phyloP scores from a whole-genome alignment of 257 asterid genomes.

The Anisodus acutangulus region DNA sequence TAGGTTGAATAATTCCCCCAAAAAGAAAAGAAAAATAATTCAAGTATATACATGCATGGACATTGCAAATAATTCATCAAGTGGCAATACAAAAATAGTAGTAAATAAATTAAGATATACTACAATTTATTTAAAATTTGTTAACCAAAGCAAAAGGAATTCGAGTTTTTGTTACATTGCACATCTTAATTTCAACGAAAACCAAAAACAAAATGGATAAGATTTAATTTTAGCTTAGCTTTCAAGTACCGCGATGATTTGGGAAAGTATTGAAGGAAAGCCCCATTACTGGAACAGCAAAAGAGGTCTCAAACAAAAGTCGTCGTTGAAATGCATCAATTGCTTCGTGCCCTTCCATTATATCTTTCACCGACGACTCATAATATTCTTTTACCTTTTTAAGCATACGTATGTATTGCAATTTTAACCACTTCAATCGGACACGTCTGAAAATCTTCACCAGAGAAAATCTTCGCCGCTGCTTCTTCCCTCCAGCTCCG shows the following conservation, averaged over 20 bases:
- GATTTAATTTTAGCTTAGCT: no score
- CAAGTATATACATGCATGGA: not conserved
- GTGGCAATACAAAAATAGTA: not conserved
- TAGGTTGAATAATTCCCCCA: no score
- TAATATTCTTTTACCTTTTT: slow-evolving; percentile 56
- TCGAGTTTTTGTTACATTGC: not conserved
- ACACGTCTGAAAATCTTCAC: slow-evolving; percentile 50
- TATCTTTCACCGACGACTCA: slow-evolving; percentile 43
- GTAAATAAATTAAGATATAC: not conserved
- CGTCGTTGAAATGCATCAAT: slow-evolving; percentile 60
- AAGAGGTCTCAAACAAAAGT: slow-evolving; percentile 62
- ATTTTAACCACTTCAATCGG: slow-evolving; percentile 49
- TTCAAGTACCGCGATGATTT: not conserved
- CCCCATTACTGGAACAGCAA: slow-evolving; percentile 76
- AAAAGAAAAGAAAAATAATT: not conserved
- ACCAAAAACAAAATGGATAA: not conserved
- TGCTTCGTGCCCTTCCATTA: slow-evolving; percentile 49
- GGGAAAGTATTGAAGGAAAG: slow-evolving; percentile 44
- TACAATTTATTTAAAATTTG: not conserved
- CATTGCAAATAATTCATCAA: not conserved
- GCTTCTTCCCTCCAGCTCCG: slow-evolving; percentile 49
- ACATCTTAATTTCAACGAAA: not conserved
- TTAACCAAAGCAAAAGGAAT: not conserved
- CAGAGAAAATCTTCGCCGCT: slow-evolving; percentile 50
- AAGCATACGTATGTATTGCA: slow-evolving; percentile 46